Evolutionary conservation across 305 asterid genomes (phyloP).

Genomic region (Coffea humblotiana): DNA sequence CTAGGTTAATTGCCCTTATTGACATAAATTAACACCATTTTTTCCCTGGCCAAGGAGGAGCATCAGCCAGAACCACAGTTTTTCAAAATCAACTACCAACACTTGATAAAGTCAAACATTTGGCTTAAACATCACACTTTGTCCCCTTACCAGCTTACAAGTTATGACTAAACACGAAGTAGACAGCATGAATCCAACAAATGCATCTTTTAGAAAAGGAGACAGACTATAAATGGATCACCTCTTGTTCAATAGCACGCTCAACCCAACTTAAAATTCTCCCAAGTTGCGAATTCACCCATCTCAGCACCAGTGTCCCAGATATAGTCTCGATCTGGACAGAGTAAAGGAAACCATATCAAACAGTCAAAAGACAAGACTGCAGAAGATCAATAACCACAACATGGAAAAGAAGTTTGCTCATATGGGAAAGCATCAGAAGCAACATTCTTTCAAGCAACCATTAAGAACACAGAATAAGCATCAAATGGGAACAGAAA

Average conservation of each 20-base stretch:
- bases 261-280: slow-evolving; percentile 92
- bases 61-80: no score
- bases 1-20: no score
- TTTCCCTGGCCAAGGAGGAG: no score
- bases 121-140: no score
- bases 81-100: no score
- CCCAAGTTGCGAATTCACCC: slow-evolving; percentile 96
- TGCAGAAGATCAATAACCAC: background rate
- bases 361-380: background rate
- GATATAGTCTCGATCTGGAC: slow-evolving; percentile 80
- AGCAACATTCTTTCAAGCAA: background rate
- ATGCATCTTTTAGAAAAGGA: no score
- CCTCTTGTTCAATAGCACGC: slow-evolving; percentile 97
- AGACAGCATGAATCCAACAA: no score
- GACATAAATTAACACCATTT: no score
- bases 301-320: slow-evolving; percentile 95
- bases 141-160: no score
- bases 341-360: slow-evolving; percentile 19
- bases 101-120: no score
- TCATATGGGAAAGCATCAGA: background rate
- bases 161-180: no score
- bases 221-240: slow-evolving; percentile 22
- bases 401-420: background rate
- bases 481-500: background rate
- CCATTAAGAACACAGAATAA: background rate